Base-by-base conservation (phyloP, 805 yeast species). In the Saccharomycopsis malanga region DNA sequence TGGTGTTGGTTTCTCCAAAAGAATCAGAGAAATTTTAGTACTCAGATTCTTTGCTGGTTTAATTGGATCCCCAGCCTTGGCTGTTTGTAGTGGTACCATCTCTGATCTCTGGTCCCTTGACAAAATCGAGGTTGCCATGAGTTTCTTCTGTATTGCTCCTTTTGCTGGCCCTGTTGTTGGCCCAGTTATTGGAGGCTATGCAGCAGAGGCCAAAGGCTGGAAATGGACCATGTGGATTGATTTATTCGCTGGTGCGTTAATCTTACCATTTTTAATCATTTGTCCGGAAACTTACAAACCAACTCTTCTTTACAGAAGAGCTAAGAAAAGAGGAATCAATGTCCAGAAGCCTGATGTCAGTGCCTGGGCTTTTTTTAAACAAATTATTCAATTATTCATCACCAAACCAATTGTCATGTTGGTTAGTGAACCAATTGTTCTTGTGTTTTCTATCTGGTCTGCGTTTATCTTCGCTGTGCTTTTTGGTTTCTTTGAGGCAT, bases 21-120 rank as follows among this genome's bases (percentile, higher is more conserved):
- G 82, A 54, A 79, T 84, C 54, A 69, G 77, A 49, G 68, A 74
- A 9, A 69, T 84, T 24, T 65, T 87, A 41, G 80, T 87, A 4
- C 68, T 85, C 39, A 67, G 96, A 56, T 83, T 84, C 58, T 76
- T 87, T 56, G 69, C 83, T 18, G 95, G 95, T 0, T 70, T 81
- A 24, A 72, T 81, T 42, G 87, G 93, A 1, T 79, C 89, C 1
- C 94, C 93, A 2, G 87, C 89, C 1, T 70, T 87, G 65, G 81
- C 95, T 7, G 77, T 85, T 54, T 91, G 87, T 10, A 87, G 89
- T 45, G 96, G 95, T 53, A 80, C 93, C 4, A 77, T 87, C 52
- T 68, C 81, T 46, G 96, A 87, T 64, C 64, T 87, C 41, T 87
- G 89, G 80, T 73, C 70, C 18, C 76, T 80, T 29, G 73, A 74